Base-by-base conservation (phyloP, 2,329 filamentous ascomycete genomes). In the Parastagonospora nodorum region DNA sequence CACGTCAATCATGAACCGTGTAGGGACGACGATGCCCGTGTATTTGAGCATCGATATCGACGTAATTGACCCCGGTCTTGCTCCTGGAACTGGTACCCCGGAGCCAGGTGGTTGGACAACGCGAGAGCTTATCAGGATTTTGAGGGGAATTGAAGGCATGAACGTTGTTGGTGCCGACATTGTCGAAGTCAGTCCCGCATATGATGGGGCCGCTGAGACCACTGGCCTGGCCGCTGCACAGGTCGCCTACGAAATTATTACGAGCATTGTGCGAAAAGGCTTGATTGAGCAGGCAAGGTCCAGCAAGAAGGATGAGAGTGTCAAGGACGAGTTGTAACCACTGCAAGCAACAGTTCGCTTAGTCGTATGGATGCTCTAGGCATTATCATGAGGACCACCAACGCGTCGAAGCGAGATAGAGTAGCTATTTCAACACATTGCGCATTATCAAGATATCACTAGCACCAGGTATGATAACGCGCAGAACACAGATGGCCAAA, bases 51-150 rank as follows among this genome's bases (percentile, higher is more conserved):
- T 93, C 12, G 89, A 93, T 66, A 92, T 92, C 60, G 89, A 93
- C 71, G 88, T 92, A 0, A 78, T 93, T 40, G 89, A 93, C 69
- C 89, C 89, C 0, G 87, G 83, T 29, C 76, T 85, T 42, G 85
- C 85, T 2, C 90, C 90, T 0, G 90, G 88, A 2, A 96, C 91
- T 0, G 92, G 92, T 1, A 96, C 92, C 0, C 92, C 92, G 0
- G 92, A 96, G 77, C 88, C 91, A 0, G 92, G 92, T 50, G 92
- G 92, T 32, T 96, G 92, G 92, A 94, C 90, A 5, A 95, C 89
- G 15, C 80, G 92, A 44, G 92, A 96, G 78, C 79, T 96, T 61
- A 93, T 96, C 57, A 80, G 88, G 10, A 90, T 96, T 50, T 74
- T 96, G 69, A 80, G 91, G 29, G 91, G 90, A 0, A 83, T 96